Percentiles rank a stretch among this genome's conserved stretches.
Conservation (phyloP, 1,284 basidiomycete species). For the Ustilago nuda region DNA sequence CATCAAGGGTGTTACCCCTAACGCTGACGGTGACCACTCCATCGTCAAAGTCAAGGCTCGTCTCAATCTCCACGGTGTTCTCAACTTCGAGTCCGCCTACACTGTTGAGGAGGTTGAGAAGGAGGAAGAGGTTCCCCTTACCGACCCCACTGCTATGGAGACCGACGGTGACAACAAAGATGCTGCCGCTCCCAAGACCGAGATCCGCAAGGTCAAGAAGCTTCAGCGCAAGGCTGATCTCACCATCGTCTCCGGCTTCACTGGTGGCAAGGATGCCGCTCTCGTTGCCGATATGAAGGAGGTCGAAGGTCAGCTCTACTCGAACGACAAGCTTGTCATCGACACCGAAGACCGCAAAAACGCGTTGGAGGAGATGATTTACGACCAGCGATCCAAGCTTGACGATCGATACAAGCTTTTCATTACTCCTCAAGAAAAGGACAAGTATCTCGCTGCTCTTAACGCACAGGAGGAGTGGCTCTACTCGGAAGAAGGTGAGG, state of each 20-base stretch:
- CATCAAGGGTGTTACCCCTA: slow-evolving; percentile 67
- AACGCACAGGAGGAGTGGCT: slow-evolving; percentile 68
- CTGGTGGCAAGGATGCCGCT: slow-evolving; percentile 54
- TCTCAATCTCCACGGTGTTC: slow-evolving; percentile 67
- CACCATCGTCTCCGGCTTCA: slow-evolving; percentile 59
- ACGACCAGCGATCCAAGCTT: slow-evolving; percentile 68
- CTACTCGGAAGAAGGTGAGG: slow-evolving; percentile 68
- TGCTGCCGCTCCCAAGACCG: slow-evolving; percentile 63
- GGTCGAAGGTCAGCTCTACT: slow-evolving; percentile 64
- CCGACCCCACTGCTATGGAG: slow-evolving; percentile 59
- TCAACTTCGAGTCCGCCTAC: slow-evolving; percentile 69
- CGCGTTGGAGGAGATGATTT: slow-evolving; percentile 68
- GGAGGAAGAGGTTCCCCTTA: slow-evolving; percentile 67
- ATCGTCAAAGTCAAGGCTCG: slow-evolving; percentile 69
- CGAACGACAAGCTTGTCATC: slow-evolving; percentile 68
- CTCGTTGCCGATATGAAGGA: slow-evolving; percentile 65
- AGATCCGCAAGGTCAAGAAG: slow-evolving; percentile 68
- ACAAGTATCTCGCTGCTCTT: slow-evolving; percentile 61
- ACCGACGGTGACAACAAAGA: slow-evolving; percentile 56
- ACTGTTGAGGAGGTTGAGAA: slow-evolving; percentile 68
- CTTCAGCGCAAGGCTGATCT: slow-evolving; percentile 68
- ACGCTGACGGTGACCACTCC: slow-evolving; percentile 66
- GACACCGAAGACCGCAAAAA: slow-evolving; percentile 70
- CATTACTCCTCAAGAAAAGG: slow-evolving; percentile 66
- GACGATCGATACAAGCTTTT: slow-evolving; percentile 65